These are phyloP conservation scores for Combretum micranthum DNA, from an alignment of 345 rosid species.

Conservation along the genomic window DNA sequence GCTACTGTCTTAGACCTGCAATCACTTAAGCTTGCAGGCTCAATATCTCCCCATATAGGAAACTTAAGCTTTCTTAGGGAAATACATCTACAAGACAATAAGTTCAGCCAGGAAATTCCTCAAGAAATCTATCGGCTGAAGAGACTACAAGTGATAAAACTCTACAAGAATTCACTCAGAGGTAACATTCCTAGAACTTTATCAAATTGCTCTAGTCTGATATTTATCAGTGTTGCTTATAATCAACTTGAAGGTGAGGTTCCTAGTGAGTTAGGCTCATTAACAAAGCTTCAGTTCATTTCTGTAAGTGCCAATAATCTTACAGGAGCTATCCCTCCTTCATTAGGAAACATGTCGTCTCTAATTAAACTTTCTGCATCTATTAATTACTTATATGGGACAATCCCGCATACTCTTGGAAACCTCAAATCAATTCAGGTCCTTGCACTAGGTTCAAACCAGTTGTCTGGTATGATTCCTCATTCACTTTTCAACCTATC, in stretches of 20 bases:
- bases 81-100: background rate
- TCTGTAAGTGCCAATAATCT: background rate
- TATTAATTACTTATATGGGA: conserved; percentile 4
- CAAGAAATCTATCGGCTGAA: background rate
- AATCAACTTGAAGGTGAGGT: conserved; percentile 4
- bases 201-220: conserved; percentile 1
- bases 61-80: conserved; percentile 1
- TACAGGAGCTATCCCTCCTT: background rate
- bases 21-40: background rate
- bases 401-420: conserved; percentile 13
- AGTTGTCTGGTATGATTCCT: conserved; percentile 16
- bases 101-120: background rate
- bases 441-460: conserved; percentile 1
- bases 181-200: background rate
- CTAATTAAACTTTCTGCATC: background rate
- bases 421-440: background rate
- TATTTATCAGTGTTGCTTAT: rapidly evolving
- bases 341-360: conserved; percentile 4
- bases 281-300: background rate
- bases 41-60: conserved; percentile 2
- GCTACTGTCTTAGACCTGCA: background rate
- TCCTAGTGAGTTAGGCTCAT: conserved; percentile 2
- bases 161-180: background rate
- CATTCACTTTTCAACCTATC: conserved; percentile 18
- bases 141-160: rapidly evolving